A percentile compares a stretch with the other conserved stretches of the same genome.
These are phyloP conservation scores for Umbelopsis sp. DNA, from an alignment of 192 early-diverging fungal species.

Conservation along the genomic window DNA sequence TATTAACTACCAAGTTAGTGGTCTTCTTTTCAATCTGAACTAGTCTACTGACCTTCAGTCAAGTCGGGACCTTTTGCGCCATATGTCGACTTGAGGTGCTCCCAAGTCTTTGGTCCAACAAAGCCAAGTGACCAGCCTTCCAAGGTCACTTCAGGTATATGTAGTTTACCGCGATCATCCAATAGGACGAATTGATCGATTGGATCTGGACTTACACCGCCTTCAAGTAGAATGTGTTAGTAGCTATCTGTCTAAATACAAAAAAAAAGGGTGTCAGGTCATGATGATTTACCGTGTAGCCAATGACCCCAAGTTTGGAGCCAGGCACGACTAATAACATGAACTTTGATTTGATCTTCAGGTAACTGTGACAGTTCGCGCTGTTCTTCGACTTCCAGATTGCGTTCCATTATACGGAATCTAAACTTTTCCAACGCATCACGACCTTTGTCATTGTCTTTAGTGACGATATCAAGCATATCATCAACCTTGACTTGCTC, in stretches of 20 bases:
- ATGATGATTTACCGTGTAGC: constrained; percentile 3
- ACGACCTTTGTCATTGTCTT: constrained; percentile 7
- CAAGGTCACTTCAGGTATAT: not conserved
- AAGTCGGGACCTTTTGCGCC: not conserved
- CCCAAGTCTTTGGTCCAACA: constrained; percentile 7
- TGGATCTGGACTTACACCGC: not conserved
- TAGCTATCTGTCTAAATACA: not conserved
- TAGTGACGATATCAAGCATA: constrained; percentile 11
- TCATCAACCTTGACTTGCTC: constrained; percentile 11
- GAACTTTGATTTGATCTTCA: constrained; percentile 4
- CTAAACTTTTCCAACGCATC: constrained; percentile 5
- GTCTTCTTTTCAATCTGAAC: not conserved
- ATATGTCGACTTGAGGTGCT: not conserved
- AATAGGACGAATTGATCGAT: not conserved
- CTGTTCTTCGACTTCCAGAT: not conserved
- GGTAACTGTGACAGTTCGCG: constrained; percentile 4
- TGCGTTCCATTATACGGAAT: constrained; percentile 14
- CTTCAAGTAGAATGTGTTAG: not conserved
- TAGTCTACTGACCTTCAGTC: not conserved
- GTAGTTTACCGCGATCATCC: not conserved
- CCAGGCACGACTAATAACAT: constrained; percentile 4
- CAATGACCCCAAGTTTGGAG: constrained; percentile 11
- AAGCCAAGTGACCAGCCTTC: constrained; percentile 14
- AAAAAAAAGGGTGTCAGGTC: not conserved
- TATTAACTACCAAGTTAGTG: not conserved